Percentiles rank a stretch among this genome's conserved stretches.
phyloP scores from a whole-genome alignment of 768 basidiomycete genomes.

The Suillus spraguei region DNA sequence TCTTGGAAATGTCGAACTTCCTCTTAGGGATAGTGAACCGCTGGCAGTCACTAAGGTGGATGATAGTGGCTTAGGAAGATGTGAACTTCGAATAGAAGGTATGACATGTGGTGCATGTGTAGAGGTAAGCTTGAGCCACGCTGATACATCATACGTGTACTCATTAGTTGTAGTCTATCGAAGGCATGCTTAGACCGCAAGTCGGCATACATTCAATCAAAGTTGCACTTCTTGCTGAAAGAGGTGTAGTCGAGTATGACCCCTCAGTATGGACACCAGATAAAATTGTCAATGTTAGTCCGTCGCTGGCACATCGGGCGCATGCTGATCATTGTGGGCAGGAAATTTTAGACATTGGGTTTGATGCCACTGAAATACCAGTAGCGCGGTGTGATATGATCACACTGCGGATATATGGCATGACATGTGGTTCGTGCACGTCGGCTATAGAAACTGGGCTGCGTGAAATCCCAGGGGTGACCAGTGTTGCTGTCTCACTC shows the following conservation, averaged over 20 bases:
- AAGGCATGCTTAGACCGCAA: conserved; percentile 78
- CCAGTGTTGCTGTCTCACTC: conserved; percentile 70
- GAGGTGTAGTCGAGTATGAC: conserved; percentile 90
- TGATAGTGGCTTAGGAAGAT: conserved; percentile 46
- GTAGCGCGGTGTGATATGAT: conserved; percentile 64
- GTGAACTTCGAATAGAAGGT: conserved; percentile 82
- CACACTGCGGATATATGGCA: conserved; percentile 83
- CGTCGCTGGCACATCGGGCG: neutral
- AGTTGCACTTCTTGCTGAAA: conserved; percentile 96
- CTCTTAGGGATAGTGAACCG: conserved; percentile 23
- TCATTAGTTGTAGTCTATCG: conserved; percentile 62
- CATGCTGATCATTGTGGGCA: conserved; percentile 32
- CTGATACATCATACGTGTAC: neutral
- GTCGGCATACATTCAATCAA: conserved; percentile 90
- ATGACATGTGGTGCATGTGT: conserved; percentile 93
- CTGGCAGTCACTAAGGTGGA: conserved; percentile 28
- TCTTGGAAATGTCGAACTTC: conserved; percentile 19
- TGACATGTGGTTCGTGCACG: conserved; percentile 87
- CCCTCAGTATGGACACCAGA: conserved; percentile 76
- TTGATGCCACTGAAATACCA: conserved; percentile 82
- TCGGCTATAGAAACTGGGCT: conserved; percentile 76
- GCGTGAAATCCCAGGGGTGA: conserved; percentile 70
- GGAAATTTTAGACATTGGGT: conserved; percentile 94
- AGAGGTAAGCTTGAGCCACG: conserved; percentile 55
- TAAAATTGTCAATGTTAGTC: conserved; percentile 69